A percentile compares a stretch with the other conserved stretches of the same genome.
These are phyloP conservation scores for Ambrosiella beaveri DNA, from an alignment of 2,329 filamentous ascomycete species.

Conservation along the genomic window DNA sequence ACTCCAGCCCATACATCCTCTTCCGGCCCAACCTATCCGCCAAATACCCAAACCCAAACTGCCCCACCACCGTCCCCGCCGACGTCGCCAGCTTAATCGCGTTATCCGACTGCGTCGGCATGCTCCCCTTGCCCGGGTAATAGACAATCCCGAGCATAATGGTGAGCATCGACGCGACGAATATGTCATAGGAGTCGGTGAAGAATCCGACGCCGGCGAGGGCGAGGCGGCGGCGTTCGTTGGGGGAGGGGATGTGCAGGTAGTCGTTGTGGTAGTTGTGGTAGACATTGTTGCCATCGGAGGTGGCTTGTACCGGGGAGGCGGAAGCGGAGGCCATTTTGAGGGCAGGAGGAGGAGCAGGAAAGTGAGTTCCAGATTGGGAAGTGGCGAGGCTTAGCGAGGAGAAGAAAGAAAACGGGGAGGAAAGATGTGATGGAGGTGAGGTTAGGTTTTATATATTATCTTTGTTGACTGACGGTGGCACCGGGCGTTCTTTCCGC, in stretches of 20 bases:
- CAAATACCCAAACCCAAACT: constrained; percentile 61
- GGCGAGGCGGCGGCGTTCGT: constrained; percentile 61
- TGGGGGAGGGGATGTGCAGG: constrained; percentile 46
- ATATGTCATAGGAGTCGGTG: constrained; percentile 73
- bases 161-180: constrained; percentile 33
- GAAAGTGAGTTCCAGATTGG: neutral
- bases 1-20: constrained; percentile 53
- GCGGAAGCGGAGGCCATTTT: constrained; percentile 2
- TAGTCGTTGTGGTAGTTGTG: constrained; percentile 68
- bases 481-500: too few species aligned
- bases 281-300: constrained; percentile 52
- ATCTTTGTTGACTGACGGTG: too few species aligned
- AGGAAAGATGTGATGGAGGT: too few species aligned
- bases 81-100: constrained; percentile 72
- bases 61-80: constrained; percentile 67
- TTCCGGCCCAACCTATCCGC: constrained; percentile 66
- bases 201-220: constrained; percentile 79
- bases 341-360: neutral
- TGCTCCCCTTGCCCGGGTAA: constrained; percentile 39
- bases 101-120: constrained; percentile 53
- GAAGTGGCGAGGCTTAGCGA: neutral
- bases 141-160: constrained; percentile 67
- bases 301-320: constrained; percentile 22
- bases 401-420: too few species aligned
- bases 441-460: too few species aligned